Base-by-base conservation (phyloP, 129 eudicot species). In the Pulicaria dysenterica region DNA sequence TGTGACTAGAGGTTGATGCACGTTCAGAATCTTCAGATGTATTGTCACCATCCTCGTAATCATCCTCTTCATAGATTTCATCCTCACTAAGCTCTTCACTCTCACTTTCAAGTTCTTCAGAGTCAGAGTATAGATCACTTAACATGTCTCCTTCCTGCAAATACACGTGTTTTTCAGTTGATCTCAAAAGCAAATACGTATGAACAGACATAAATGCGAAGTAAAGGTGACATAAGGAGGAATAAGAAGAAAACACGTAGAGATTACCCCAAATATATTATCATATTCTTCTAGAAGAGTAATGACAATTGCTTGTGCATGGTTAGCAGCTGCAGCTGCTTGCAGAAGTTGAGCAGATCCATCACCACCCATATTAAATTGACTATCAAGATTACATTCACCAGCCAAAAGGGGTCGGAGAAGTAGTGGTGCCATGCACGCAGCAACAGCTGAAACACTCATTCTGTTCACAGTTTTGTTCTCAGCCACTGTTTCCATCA, bases 291-390 rank as follows among this genome's bases (percentile, higher is more conserved):
- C 99, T 8, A 94, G 84, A 46, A 94, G 82, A 51, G 88, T 83
- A 70, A 94, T 90, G 59, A 84, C 79, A 50, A 94, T 94, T 62
- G 97, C 97, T 80, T 94, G 99, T 65, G 99, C 99, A 88, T 90
- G 97, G 80, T 94, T 94, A 73, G 99, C 99, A 48, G 99, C 99
- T 70, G 99, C 99, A 70, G 99, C 99, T 57, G 99, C 99, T 86
- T 90, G 99, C 90, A 94, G 43, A 81, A 94, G 99, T 84, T 94
- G 97, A 67, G 74, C 71, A 77, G 99, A 88, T 75, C 88, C 83
- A 83, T 94, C 99, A 68, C 88, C 94, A 57, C 85, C 96, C 78
- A 90, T 74, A 82, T 77, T 89, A 74, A 88, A 82, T 51, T 86
- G 70, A 70, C 85, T 62, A 50, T 83, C 94, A 59, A 94, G 88